Evolutionary conservation across 306 rosid species (phyloP).

Genomic region (Elaeagnus macrophylla): DNA sequence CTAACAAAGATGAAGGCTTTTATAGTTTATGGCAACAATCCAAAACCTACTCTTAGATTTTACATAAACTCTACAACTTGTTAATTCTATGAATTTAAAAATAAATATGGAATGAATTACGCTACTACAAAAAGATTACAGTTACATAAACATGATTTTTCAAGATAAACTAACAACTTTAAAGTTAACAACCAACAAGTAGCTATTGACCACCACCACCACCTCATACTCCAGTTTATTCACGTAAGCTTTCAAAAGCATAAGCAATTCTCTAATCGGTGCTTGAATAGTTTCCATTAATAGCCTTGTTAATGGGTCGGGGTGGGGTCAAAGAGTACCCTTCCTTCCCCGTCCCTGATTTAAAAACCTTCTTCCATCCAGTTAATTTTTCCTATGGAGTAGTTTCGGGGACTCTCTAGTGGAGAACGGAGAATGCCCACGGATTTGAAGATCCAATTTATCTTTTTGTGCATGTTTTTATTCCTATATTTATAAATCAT

Average conservation of each 20-base stretch:
- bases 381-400: too few species aligned
- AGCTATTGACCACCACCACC: not conserved
- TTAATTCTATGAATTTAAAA: not conserved
- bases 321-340: too few species aligned
- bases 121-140: not conserved
- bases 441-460: too few species aligned
- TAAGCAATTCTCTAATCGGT: constrained; percentile 66
- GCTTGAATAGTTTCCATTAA: constrained; percentile 73
- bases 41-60: not conserved
- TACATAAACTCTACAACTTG: constrained; percentile 15
- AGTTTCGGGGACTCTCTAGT: too few species aligned
- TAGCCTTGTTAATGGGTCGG: constrained; percentile 45
- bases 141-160: not conserved
- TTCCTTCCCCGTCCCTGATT: too few species aligned
- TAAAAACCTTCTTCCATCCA: too few species aligned
- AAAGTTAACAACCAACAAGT: not conserved
- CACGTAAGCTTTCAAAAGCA: constrained; percentile 70
- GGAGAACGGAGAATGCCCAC: too few species aligned
- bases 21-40: too few species aligned
- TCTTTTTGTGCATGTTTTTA: too few species aligned
- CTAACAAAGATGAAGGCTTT: too few species aligned
- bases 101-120: not conserved
- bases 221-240: constrained; percentile 57
- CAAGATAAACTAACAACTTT: constrained; percentile 10
- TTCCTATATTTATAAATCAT: too few species aligned